These are phyloP conservation scores for Diaporthe citriasiana DNA, from an alignment of 2,329 filamentous ascomycete genomes.

Conservation along the genomic window DNA sequence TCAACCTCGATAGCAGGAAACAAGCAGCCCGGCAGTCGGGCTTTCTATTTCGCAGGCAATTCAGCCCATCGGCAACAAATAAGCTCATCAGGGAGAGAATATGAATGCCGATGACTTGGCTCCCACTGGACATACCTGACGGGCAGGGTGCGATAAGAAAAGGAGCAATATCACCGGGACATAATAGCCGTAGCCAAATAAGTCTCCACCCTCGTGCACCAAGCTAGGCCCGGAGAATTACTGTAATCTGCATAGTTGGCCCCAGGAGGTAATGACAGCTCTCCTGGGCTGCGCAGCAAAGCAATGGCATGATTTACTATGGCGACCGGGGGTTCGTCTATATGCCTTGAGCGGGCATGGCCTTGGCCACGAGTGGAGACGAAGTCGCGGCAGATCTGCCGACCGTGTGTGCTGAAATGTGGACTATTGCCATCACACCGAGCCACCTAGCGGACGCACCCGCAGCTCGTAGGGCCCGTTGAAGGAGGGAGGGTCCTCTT, in stretches of 20 bases:
- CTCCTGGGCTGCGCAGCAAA: neutral
- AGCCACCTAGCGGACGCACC: slow-evolving; percentile 25
- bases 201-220: slow-evolving; percentile 8
- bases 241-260: neutral
- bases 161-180: neutral
- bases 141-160: slow-evolving; percentile 3
- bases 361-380: slow-evolving; percentile 4
- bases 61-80: neutral
- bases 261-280: slow-evolving; percentile 4
- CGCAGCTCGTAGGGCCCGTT: slow-evolving; percentile 25
- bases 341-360: neutral
- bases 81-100: neutral
- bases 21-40: neutral
- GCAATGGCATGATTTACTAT: neutral
- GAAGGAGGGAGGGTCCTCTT: slow-evolving; percentile 1
- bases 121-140: neutral
- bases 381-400: slow-evolving; percentile 26
- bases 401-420: neutral
- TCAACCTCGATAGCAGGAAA: neutral
- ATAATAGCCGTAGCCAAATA: neutral
- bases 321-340: neutral
- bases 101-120: neutral
- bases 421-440: slow-evolving; percentile 26
- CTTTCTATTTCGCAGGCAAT: neutral
- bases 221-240: slow-evolving; percentile 19